These are phyloP conservation scores for Myriosclerotinia duriaeana DNA, from an alignment of 2,329 filamentous ascomycete genomes.

Conservation along the genomic window DNA sequence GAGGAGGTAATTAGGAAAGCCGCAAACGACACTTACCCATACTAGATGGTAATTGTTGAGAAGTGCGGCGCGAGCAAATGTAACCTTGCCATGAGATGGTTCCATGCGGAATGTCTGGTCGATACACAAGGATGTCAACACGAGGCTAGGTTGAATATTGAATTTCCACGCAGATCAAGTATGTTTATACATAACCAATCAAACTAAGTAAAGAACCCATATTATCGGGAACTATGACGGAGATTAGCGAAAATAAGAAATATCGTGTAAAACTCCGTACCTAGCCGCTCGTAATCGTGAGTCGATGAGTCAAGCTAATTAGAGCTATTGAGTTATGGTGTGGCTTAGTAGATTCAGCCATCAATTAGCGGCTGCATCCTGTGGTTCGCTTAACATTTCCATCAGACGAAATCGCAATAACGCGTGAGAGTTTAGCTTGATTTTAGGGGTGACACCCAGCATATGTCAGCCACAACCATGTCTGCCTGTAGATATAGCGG, in stretches of 20 bases:
- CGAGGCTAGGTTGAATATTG: not conserved
- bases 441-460: not conserved
- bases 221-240: not conserved
- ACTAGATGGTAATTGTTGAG: not conserved
- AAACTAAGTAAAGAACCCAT: not conserved
- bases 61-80: not conserved
- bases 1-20: not conserved
- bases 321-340: not conserved
- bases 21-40: not conserved
- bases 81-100: not conserved
- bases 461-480: not conserved
- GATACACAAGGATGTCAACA: not conserved
- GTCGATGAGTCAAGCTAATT: not conserved
- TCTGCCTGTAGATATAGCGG: not conserved
- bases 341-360: not conserved
- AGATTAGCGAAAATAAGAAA: slow-evolving; percentile 5
- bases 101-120: not conserved
- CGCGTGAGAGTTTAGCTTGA: not conserved
- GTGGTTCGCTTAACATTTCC: not conserved
- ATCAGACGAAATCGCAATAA: not conserved
- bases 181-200: not conserved
- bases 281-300: not conserved
- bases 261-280: not conserved
- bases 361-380: not conserved
- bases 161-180: not conserved